phyloP scores from a whole-genome alignment of 345 rosid genomes.

The Acer yangbiense region DNA sequence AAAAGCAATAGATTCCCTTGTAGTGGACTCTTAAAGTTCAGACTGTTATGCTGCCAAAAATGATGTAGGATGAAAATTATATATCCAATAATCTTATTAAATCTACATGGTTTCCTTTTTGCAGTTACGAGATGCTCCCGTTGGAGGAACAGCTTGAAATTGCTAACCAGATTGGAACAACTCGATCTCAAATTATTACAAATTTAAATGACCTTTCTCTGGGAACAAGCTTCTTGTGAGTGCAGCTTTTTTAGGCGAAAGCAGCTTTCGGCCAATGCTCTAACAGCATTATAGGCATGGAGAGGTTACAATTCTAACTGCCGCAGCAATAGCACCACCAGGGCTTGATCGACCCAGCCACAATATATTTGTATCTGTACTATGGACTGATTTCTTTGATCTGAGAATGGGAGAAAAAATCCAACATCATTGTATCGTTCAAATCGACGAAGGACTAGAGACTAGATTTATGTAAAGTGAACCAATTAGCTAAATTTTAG shows the following conservation, averaged over 20 bases:
- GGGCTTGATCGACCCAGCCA: not conserved
- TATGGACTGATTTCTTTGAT: not conserved
- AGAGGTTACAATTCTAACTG: not conserved
- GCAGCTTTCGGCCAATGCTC: not conserved
- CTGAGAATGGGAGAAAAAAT: not conserved
- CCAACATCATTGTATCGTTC: not conserved
- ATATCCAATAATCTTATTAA: not conserved
- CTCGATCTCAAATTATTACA: constrained; percentile 74
- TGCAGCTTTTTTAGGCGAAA: constrained; percentile 64
- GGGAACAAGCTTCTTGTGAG: constrained; percentile 75
- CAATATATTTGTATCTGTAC: not conserved
- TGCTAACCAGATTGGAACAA: constrained; percentile 85
- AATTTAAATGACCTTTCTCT: constrained; percentile 80
- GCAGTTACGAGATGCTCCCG: constrained; percentile 91
- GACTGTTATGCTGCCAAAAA: not conserved
- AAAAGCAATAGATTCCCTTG: not conserved
- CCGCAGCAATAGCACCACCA: not conserved
- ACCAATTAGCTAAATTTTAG: not conserved
- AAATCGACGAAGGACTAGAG: not conserved
- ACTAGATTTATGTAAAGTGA: constrained; percentile 5
- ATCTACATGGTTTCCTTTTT: constrained; percentile 18
- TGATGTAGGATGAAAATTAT: not conserved
- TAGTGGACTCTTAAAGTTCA: not conserved
- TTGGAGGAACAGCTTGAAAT: constrained; percentile 88
- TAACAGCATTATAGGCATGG: not conserved